A percentile compares a stretch with the other conserved stretches of the same genome.
phyloP scores from a whole-genome alignment of 169 alveolate species.

The Plasmodium chabaudi region DNA sequence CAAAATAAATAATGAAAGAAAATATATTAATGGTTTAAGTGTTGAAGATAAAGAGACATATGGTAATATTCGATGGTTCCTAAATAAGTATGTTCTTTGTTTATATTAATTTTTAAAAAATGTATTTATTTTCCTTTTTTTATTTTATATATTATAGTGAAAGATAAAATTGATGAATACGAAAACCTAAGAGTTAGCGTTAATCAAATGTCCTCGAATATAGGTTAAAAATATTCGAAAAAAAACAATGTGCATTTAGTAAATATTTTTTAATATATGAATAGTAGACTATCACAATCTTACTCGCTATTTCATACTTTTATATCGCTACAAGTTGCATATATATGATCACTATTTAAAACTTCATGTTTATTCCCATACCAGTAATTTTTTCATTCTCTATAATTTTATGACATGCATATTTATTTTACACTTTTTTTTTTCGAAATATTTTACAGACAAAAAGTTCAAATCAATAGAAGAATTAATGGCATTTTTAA shows the following conservation, averaged over 20 bases:
- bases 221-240: conserved; percentile 9
- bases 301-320: not conserved
- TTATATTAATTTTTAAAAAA: not conserved
- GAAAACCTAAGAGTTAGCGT: conserved; percentile 25
- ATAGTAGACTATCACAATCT: not conserved
- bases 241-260: not conserved
- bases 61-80: not conserved
- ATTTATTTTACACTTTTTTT: not conserved
- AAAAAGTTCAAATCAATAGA: no score
- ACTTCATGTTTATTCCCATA: no score
- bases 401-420: no score
- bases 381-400: no score
- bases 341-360: not conserved
- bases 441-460: no score
- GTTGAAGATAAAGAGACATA: conserved; percentile 25
- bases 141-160: conserved; percentile 5
- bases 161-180: conserved; percentile 31
- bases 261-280: not conserved
- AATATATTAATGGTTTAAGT: conserved; percentile 21
- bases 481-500: no score
- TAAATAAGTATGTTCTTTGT: not conserved
- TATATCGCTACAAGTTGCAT: not conserved
- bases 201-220: conserved; percentile 19
- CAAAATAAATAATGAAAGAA: conserved; percentile 30
- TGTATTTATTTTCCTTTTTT: not conserved